Base-by-base conservation (phyloP, 2,329 filamentous ascomycete genomes). In the Fusarium oxysporum region DNA sequence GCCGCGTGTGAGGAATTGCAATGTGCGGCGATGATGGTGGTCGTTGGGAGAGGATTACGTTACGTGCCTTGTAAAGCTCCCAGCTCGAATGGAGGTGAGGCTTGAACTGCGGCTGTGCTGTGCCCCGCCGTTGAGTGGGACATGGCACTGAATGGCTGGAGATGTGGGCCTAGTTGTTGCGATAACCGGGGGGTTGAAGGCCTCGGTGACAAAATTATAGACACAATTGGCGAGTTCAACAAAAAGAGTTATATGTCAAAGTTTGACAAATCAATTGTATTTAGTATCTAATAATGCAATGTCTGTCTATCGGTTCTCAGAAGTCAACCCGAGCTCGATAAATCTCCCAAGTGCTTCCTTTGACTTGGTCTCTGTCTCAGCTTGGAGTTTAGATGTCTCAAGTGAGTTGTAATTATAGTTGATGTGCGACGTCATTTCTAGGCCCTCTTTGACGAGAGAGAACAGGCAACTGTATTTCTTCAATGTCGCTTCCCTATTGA, bases 11-110 rank as follows among this genome's bases (percentile, higher is more conserved):
- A 60, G 51, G 37, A 53, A 64, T 51, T 75, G 75, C 67, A 73
- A 72, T 73, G 64, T 70, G 69, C 65, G 66, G 63, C 73, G 62
- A 67, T 58, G 68, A 65, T 51, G 61, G 72, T 77, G 68, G 72
- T 72, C 67, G 75, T 77, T 76, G 60, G 68, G 65, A 68, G 61
- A 69, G 75, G 67, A 76, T 77, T 76, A 77, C 70, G 76, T 75
- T 77, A 71, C 66, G 76, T 77, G 75, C 76, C 76, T 72, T 71
- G 74, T 48, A 66, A 76, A 77, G 76, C 76, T 78, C 76, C 72
- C 61, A 74, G 72, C 70, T 70, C 63, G 50, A 50, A 73, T 66
- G 50, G 55, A 72, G 62, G 71, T 67, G 69, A 73, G 74, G 76
- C 76, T 77, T 72, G 73, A 70, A 62, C 41, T 70, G 67, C 53